Evolutionary conservation across 139 green algal genomes (phyloP), one percentile per base, ranked within the genome.

Genomic region (Coelastrella sp.): DNA sequence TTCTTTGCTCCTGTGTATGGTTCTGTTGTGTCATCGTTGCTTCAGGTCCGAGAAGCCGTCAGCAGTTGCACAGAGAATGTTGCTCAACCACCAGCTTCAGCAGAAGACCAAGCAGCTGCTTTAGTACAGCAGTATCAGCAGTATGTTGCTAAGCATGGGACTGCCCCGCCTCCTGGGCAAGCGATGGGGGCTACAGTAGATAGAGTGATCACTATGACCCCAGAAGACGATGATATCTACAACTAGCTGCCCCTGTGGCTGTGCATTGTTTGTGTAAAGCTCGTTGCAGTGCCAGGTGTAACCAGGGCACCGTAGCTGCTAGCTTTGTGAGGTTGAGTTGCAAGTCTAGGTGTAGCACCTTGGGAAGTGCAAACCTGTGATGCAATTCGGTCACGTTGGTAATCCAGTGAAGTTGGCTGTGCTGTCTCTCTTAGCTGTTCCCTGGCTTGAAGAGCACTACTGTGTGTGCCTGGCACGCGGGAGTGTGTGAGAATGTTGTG

Each of bases 191-290:
- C 10, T 59, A n/a, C 7, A 66, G 57, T 75, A 3, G 58, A 56
- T 6, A n/a, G 14, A 6, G 5, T 60, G n/a, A 20, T 66, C 32
- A 73, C 8, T 5, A 73, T 83, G 85, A 86, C 86, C 3, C 75
- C 75, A 0, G 86, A 90, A 61, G 86, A 90, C 61, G 86, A 90
- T 56, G 86, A 90, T 66, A 90, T 90, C 61, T 90, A 90, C 32
- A 85, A 90, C 60, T 90, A 75, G 85, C 16, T 16, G 10, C 0
- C 8, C 17, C 5, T 47, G 32, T 47, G 32, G 32, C 32, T 47
- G 32, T 47, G 32, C 32, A 47, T 47, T 47, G 32, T 47, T 47
- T 47, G 32, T 47, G 1, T 47, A 47, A 47, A 47, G 32, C 32
- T 47, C 32, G 32, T 47, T 47, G 32, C 0, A 47, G 32, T 47